These are phyloP conservation scores for Kondoa subrosea DNA, from an alignment of 768 basidiomycete genomes.

Conservation along the genomic window DNA sequence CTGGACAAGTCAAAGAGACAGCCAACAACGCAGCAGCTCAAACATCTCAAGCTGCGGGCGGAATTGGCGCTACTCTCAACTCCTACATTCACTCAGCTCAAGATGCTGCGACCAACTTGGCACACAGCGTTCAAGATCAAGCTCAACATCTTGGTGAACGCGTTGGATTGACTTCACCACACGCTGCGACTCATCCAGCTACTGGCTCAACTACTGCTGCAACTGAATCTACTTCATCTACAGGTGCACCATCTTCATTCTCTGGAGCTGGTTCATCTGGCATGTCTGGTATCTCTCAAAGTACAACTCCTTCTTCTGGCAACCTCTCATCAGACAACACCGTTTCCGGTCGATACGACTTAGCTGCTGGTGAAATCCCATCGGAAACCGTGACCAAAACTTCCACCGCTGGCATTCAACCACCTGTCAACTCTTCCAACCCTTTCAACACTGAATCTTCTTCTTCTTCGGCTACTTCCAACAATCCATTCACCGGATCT, in stretches of 20 bases:
- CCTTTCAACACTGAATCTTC: too few species aligned
- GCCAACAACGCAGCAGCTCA: not conserved
- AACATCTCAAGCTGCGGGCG: not conserved
- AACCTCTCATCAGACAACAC: not conserved
- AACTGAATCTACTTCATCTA: not conserved
- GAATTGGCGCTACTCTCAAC: not conserved
- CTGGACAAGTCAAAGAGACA: not conserved
- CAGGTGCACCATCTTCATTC: too few species aligned
- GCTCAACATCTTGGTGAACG: too few species aligned
- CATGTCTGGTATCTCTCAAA: too few species aligned
- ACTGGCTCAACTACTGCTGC: not conserved
- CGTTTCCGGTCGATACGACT: not conserved
- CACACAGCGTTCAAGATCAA: too few species aligned
- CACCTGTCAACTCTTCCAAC: not conserved
- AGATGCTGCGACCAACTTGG: not conserved
- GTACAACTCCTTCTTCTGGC: too few species aligned
- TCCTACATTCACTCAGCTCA: not conserved
- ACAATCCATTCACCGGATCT: not conserved
- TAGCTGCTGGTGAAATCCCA: not conserved
- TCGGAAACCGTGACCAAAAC: not conserved
- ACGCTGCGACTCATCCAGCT: too few species aligned
- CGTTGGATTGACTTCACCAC: too few species aligned
- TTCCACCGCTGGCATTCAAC: not conserved
- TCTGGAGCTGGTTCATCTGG: too few species aligned
- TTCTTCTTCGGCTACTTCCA: not conserved